Conservation (phyloP, 2,329 filamentous ascomycete species). For the Teratosphaeria zuluensis region DNA sequence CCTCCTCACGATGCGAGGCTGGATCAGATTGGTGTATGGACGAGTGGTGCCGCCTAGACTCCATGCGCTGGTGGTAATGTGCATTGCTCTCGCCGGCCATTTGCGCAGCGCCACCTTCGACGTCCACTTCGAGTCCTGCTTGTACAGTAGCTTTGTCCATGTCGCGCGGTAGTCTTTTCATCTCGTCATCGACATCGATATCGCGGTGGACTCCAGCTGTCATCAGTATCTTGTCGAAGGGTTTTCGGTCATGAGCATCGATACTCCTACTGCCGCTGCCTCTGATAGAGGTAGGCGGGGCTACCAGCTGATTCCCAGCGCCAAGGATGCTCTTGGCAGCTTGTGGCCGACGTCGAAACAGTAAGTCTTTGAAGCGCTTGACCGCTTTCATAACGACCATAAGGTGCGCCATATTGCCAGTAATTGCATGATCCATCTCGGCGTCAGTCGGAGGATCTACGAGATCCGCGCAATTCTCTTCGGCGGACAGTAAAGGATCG, state of each 20-base stretch:
- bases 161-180: slow-evolving; percentile 17
- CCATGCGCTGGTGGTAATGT: slow-evolving; percentile 5
- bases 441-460: slow-evolving; percentile 79
- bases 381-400: slow-evolving; percentile 88
- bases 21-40: slow-evolving; percentile 4
- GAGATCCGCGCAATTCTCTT: slow-evolving; percentile 76
- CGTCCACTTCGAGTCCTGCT: background rate
- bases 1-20: background rate
- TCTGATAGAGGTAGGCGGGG: slow-evolving; percentile 47
- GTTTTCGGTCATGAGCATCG: slow-evolving; percentile 42
- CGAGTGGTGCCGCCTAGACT: slow-evolving; percentile 2
- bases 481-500: slow-evolving; percentile 67
- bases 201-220: slow-evolving; percentile 45
- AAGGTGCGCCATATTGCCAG: slow-evolving; percentile 76
- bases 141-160: slow-evolving; percentile 5
- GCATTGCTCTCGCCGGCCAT: slow-evolving; percentile 1
- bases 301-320: slow-evolving; percentile 47
- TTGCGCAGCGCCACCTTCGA: background rate
- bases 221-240: slow-evolving; percentile 41
- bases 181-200: slow-evolving; percentile 24
- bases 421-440: slow-evolving; percentile 85
- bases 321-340: slow-evolving; percentile 52
- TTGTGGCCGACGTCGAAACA: slow-evolving; percentile 46
- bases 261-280: slow-evolving; percentile 27
- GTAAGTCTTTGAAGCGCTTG: slow-evolving; percentile 70